Evolutionary conservation across 352 stramenopile species (phyloP).

Genomic region (Phytophthora megakarya): DNA sequence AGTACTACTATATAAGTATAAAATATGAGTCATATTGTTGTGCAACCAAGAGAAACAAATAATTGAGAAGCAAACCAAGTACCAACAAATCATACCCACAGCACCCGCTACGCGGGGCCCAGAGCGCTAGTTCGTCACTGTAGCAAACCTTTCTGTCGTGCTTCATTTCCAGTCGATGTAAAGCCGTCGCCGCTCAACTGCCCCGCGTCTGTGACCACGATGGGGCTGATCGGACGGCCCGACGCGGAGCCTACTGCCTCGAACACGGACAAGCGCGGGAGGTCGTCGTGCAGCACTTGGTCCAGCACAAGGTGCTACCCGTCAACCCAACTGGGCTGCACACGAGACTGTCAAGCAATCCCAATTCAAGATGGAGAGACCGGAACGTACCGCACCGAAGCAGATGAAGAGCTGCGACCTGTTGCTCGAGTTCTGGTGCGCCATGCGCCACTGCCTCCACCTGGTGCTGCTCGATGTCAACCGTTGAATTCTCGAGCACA

Average conservation of each 20-base stretch:
- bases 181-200: slow-evolving; percentile 59
- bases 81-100: no score
- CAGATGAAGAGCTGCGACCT: slow-evolving; percentile 99
- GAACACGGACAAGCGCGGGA: slow-evolving; percentile 52
- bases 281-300: slow-evolving; percentile 72
- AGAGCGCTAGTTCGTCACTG: no score
- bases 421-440: slow-evolving; percentile 97
- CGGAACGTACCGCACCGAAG: slow-evolving; percentile 56
- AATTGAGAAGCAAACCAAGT: no score
- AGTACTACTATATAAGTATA: no score
- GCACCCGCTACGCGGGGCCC: no score
- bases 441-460: slow-evolving; percentile 96
- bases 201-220: slow-evolving; percentile 63
- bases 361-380: background rate
- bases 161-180: slow-evolving; percentile 8
- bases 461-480: slow-evolving; percentile 62
- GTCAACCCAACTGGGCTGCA: slow-evolving; percentile 89
- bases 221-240: slow-evolving; percentile 49
- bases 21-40: no score
- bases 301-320: slow-evolving; percentile 98
- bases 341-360: background rate
- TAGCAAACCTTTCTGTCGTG: background rate
- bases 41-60: no score
- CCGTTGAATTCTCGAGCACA: background rate
- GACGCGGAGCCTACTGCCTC: slow-evolving; percentile 56